phyloP scores from a whole-genome alignment of 1,139 yeast genomes.

The Candida glucosophila region DNA sequence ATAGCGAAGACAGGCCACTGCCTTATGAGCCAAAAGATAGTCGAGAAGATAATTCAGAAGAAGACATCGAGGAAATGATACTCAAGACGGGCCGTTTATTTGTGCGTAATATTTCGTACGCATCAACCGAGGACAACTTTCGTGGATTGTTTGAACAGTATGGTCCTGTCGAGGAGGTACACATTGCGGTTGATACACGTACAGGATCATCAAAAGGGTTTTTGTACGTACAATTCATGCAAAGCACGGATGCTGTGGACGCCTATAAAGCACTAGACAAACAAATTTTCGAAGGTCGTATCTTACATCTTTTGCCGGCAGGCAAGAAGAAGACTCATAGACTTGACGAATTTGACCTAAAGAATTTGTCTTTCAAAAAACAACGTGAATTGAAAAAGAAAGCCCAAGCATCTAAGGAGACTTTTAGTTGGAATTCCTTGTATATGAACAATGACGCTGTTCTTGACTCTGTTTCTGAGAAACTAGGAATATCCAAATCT shows the following conservation, averaged over 20 bases:
- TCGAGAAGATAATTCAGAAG: slow-evolving; percentile 10
- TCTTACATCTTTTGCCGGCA: slow-evolving; percentile 83
- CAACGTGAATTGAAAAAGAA: slow-evolving; percentile 80
- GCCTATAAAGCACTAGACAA: slow-evolving; percentile 76
- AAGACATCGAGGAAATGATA: slow-evolving; percentile 39
- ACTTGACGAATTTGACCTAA: slow-evolving; percentile 82
- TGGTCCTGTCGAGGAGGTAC: slow-evolving; percentile 71
- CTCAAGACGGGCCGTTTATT: slow-evolving; percentile 79
- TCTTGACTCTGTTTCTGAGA: slow-evolving; percentile 77
- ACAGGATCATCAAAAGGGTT: slow-evolving; percentile 91
- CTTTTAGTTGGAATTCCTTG: slow-evolving; percentile 92
- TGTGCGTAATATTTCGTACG: slow-evolving; percentile 75
- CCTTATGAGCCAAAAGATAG: slow-evolving; percentile 9
- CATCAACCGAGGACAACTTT: slow-evolving; percentile 76
- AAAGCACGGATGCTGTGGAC: slow-evolving; percentile 60
- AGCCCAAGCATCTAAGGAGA: slow-evolving; percentile 74
- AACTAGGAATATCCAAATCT: slow-evolving; percentile 74
- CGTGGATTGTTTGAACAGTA: slow-evolving; percentile 43
- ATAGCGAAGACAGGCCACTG: background rate
- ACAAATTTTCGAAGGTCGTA: slow-evolving; percentile 88
- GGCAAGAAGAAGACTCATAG: slow-evolving; percentile 70
- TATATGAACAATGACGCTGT: slow-evolving; percentile 91
- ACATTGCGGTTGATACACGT: slow-evolving; percentile 83
- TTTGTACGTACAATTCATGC: slow-evolving; percentile 69
- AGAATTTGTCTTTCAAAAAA: slow-evolving; percentile 84